A percentile compares a stretch with the other conserved stretches of the same genome.
phyloP scores from a whole-genome alignment of 2,329 filamentous ascomycete species.

The Whalleya microplaca region DNA sequence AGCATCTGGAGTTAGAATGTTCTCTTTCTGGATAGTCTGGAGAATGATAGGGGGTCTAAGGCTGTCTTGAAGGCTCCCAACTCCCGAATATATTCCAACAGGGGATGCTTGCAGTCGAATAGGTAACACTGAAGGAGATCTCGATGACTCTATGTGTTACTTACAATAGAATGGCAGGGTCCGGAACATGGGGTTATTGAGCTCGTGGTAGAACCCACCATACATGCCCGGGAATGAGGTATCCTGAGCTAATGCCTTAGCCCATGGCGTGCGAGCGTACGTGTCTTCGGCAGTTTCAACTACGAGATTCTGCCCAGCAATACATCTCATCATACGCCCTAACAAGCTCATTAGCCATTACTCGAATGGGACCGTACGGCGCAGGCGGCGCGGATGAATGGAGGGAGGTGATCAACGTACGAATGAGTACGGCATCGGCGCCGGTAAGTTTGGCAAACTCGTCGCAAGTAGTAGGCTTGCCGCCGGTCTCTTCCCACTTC shows the following conservation, averaged over 20 bases:
- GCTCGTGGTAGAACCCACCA: slow-evolving; percentile 39
- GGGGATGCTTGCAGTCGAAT: no score
- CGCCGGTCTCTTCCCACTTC: slow-evolving; percentile 40
- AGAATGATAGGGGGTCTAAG: no score
- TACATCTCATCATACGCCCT: slow-evolving; percentile 41
- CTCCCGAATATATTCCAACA: no score
- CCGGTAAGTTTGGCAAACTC: slow-evolving; percentile 40
- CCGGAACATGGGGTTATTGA: slow-evolving; percentile 39
- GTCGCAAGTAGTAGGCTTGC: slow-evolving; percentile 33
- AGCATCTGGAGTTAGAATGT: not conserved
- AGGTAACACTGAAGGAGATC: no score
- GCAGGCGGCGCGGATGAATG: no score
- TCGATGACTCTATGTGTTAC: no score
- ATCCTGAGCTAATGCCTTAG: slow-evolving; percentile 34
- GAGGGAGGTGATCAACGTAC: slow-evolving; percentile 25
- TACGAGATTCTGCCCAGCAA: slow-evolving; percentile 42
- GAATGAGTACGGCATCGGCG: slow-evolving; percentile 38
- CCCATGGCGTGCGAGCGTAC: slow-evolving; percentile 41
- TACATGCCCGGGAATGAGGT: slow-evolving; percentile 37
- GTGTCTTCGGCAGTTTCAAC: slow-evolving; percentile 40
- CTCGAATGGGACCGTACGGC: no score
- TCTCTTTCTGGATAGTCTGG: no score
- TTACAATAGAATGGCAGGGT: slow-evolving; percentile 35
- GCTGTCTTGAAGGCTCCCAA: no score
- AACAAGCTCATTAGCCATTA: no score